Base-by-base conservation (phyloP, 441 rosid genomes). In the Gossypium laxum region DNA sequence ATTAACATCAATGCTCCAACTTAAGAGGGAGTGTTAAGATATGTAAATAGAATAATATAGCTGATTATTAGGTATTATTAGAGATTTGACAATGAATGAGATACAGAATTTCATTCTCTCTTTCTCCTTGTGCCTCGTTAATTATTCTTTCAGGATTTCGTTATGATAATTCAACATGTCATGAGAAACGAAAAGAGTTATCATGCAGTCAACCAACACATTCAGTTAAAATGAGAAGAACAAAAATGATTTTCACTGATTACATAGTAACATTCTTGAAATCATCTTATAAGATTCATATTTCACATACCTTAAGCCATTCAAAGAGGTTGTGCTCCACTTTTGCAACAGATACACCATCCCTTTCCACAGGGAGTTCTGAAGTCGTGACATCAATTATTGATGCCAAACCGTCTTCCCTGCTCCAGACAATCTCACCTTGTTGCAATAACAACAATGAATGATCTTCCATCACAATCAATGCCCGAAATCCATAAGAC, bases 381-480 rank as follows among this genome's bases (percentile, higher is more conserved):
- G 98, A 88, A 15, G 88, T 85, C 61, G 92, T 86, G 12, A 87
- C 93, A 78, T 89, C 97, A 70, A 87, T 75, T 75, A 95, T 77
- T 75, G 99, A 95, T 41, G 98, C 99, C 70, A 95, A 87, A 71
- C 88, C 89, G 74, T 95, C 99, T 85, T 95, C 98, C 81, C 99
- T 89, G 66, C 85, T 85, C 99, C 99, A 95, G 67, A 95, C 99
- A 76, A 88, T 82, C 78, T 75, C 90, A 59, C 98, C 97, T 81
- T 95, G 99, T 76, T 95, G 98, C 72, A 92, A 78, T 78, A 95
- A 82, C 77, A 89, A 81, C 52, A 95, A 85, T 38, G 99, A 92
- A 84, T 92, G 98, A 84, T 95, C 98, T 86, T 95, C 99, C 99
- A 95, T 89, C 72, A 92, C 91, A 74, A 92, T 84, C 82, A 92